Conservation (phyloP, 2,329 filamentous ascomycete genomes). For the Calonectria henricotiae region DNA sequence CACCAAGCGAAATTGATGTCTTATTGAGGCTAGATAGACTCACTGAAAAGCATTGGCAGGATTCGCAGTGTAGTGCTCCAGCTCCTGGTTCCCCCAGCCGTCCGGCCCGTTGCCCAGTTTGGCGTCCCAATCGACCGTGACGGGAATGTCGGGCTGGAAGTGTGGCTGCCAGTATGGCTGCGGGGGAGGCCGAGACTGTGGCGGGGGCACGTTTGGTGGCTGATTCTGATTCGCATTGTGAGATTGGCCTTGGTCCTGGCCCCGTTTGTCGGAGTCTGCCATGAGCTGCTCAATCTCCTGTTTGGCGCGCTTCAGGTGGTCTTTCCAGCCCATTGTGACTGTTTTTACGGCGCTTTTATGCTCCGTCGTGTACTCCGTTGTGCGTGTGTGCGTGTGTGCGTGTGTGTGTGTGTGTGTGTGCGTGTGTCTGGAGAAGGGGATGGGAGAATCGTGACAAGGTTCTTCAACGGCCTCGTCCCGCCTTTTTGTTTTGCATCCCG, state of each 20-base stretch:
- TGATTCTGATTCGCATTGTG: slow-evolving; percentile 41
- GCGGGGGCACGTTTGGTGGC: slow-evolving; percentile 38
- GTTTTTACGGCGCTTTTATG: neutral
- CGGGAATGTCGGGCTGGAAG: slow-evolving; percentile 64
- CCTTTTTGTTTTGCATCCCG: slow-evolving; percentile 6
- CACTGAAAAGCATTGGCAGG: slow-evolving; percentile 70
- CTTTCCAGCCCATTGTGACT: slow-evolving; percentile 57
- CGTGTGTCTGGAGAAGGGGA: neutral
- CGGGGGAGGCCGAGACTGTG: slow-evolving; percentile 46
- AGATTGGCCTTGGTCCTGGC: slow-evolving; percentile 35
- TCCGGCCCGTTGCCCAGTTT: slow-evolving; percentile 71
- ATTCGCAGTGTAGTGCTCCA: slow-evolving; percentile 70
- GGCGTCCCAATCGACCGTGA: slow-evolving; percentile 69
- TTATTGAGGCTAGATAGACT: slow-evolving; percentile 4
- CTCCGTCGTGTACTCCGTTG: neutral
- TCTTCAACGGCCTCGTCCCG: slow-evolving; percentile 8
- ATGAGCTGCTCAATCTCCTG: slow-evolving; percentile 59
- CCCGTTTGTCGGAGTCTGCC: slow-evolving; percentile 47
- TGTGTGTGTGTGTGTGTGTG: too few species aligned
- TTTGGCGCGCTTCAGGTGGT: slow-evolving; percentile 60
- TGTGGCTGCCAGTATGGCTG: slow-evolving; percentile 69
- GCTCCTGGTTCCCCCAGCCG: slow-evolving; percentile 76
- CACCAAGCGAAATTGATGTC: neutral
- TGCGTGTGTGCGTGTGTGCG: too few species aligned
- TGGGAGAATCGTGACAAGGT: slow-evolving; percentile 14